Percentiles rank a stretch among this genome's conserved stretches.
These are phyloP conservation scores for Staphylotrichum longicolle DNA, from an alignment of 495 filamentous ascomycete species.

Conservation along the genomic window DNA sequence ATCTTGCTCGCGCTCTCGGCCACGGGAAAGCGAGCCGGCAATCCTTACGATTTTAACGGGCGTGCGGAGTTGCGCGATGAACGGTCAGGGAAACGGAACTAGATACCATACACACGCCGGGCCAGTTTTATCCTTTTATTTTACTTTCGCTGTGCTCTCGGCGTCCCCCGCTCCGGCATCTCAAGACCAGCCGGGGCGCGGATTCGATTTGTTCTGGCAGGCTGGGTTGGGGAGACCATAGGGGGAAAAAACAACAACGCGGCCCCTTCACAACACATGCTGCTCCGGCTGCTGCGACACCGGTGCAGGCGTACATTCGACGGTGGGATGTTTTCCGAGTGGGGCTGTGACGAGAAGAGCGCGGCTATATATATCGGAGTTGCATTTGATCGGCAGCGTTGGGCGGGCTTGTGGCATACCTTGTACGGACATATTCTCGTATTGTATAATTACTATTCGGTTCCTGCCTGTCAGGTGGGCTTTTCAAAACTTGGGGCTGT, in stretches of 20 bases:
- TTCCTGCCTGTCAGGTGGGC: background rate
- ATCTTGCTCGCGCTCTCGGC: conserved; percentile 6
- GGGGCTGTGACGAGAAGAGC: conserved; percentile 6
- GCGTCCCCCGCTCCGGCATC: conserved; percentile 4
- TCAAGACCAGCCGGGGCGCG: conserved; percentile 2
- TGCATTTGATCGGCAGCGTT: conserved; percentile 16
- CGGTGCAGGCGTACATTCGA: conserved; percentile 17
- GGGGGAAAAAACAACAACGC: background rate
- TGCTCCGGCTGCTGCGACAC: background rate
- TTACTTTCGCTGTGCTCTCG: conserved; percentile 12
- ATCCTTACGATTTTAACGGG: conserved; percentile 26
- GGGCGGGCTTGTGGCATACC: conserved; percentile 29
- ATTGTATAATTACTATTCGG: conserved; percentile 43
- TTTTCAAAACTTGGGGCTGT: background rate
- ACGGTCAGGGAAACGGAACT: conserved; percentile 26
- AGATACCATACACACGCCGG: conserved; percentile 24
- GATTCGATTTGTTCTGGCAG: conserved; percentile 12
- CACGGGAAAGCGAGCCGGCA: conserved; percentile 10
- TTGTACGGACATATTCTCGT: conserved; percentile 37
- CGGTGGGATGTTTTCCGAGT: background rate
- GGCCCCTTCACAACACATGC: conserved; percentile 1
- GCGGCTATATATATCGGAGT: conserved; percentile 18
- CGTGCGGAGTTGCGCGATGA: conserved; percentile 26
- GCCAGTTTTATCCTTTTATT: conserved; percentile 20
- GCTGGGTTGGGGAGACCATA: conserved; percentile 5